phyloP scores from a whole-genome alignment of 495 filamentous ascomycete genomes.

The Aspergillus bridgeri region DNA sequence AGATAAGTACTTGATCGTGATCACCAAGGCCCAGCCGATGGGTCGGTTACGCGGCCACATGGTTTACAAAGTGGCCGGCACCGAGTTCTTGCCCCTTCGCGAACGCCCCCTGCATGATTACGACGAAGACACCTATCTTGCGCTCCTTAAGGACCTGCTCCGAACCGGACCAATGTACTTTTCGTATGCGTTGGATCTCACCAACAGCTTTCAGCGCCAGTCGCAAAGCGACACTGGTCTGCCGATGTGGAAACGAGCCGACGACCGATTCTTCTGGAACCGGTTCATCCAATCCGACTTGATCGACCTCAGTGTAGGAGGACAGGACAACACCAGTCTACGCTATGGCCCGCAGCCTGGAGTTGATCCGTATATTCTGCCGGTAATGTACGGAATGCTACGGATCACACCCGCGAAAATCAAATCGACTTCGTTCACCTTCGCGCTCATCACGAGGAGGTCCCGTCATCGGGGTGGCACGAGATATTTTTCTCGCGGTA shows the following conservation, averaged over 20 bases:
- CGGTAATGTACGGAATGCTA: conserved; percentile 91
- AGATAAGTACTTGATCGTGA: conserved; percentile 97
- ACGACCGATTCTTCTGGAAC: conserved; percentile 99
- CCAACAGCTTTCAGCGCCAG: conserved; percentile 92
- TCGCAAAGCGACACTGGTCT: conserved; percentile 60
- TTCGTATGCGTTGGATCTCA: conserved; percentile 92
- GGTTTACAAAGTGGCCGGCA: conserved; percentile 86
- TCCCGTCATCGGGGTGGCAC: conserved; percentile 86
- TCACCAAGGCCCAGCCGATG: conserved; percentile 89
- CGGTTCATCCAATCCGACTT: conserved; percentile 85
- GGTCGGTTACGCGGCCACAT: conserved; percentile 88
- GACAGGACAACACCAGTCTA: conserved; percentile 36
- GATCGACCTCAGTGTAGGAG: conserved; percentile 72
- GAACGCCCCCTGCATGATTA: conserved; percentile 86
- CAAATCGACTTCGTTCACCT: conserved; percentile 76
- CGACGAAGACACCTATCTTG: conserved; percentile 88
- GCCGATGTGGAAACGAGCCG: conserved; percentile 87
- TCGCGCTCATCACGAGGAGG: conserved; percentile 81
- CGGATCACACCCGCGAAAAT: conserved; percentile 78
- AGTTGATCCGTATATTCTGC: conserved; percentile 89
- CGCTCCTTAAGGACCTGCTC: conserved; percentile 71
- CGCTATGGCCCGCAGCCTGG: conserved; percentile 67
- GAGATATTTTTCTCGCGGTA: conserved; percentile 87
- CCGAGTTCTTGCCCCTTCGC: conserved; percentile 90
- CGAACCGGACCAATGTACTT: conserved; percentile 93